Base-by-base conservation (phyloP, 2,329 filamentous ascomycete genomes). In the Fusarium compactum region DNA sequence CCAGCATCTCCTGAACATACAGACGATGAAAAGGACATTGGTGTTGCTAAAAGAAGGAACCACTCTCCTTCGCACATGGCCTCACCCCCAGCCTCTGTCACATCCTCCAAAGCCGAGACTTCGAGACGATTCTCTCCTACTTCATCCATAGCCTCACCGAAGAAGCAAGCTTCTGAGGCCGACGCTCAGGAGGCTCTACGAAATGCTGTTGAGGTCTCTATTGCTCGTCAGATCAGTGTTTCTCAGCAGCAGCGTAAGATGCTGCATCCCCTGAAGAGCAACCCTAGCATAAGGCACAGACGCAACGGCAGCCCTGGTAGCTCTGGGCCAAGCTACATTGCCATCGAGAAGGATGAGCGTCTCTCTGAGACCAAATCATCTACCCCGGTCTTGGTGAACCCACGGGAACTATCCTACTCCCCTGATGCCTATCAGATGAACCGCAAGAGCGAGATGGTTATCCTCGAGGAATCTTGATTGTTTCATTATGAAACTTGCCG, bases 191-290 rank as follows among this genome's bases (percentile, higher is more conserved):
- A 74, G 24, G 82, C 80, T 9, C 78, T 87, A 16, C 84, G 85
- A 67, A 84, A 84, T 45, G 87, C 89, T 3, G 89, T 90, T 6
- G 87, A 91, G 77, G 83, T 90, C 47, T 91, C 89, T 3, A 91
- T 92, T 70, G 90, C 90, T 1, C 83, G 90, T 3, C 89, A 92
- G 76, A 91, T 92, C 70, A 90, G 87, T 69, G 82, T 92, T 27
- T 90, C 89, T 15, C 81, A 86, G 15, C 84, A 89, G 77, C 90
- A 91, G 77, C 83, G 87, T 20, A 85, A 86, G 74, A 80, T 91
- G 67, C 80, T 91, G 20, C 83, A 85, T n/a, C 87, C 88, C 15
- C 78, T 89, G 41, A 82, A 85, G 72, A 80, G 79, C 24, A 77
- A 71, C 54, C 74, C 60, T 27, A 74, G 72, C 62, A 67, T 76